A percentile compares a stretch with the other conserved stretches of the same genome.
phyloP scores from a whole-genome alignment of 2,329 filamentous ascomycete genomes.

The Ophiobolus disseminans region DNA sequence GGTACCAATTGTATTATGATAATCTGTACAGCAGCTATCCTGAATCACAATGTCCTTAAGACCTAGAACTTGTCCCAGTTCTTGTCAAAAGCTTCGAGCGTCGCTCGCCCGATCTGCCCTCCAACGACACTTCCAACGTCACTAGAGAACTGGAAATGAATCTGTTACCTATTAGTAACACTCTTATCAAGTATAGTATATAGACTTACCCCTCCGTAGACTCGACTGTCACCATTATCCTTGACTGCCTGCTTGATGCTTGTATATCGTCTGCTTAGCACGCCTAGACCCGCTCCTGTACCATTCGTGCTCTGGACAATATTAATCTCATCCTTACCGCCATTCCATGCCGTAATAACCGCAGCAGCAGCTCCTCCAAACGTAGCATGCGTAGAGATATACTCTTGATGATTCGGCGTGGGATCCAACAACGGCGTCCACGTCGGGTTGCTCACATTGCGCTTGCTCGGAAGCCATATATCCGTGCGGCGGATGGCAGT shows the following conservation, averaged over 20 bases:
- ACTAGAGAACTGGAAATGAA: conserved; percentile 36
- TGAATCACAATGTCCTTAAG: too few species aligned
- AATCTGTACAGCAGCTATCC: too few species aligned
- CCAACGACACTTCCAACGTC: conserved; percentile 29
- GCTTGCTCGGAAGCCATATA: conserved; percentile 28
- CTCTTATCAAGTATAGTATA: too few species aligned
- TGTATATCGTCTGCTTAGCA: conserved; percentile 29
- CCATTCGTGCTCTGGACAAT: conserved; percentile 34
- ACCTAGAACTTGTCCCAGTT: conserved; percentile 27
- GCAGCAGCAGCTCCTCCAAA: conserved; percentile 34
- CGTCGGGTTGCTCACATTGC: conserved; percentile 21
- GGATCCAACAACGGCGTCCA: conserved; percentile 35
- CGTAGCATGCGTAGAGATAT: conserved; percentile 34
- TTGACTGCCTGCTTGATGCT: conserved; percentile 32
- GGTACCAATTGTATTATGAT: too few species aligned
- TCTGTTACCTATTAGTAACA: conserved; percentile 5
- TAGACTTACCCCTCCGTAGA: conserved; percentile 30
- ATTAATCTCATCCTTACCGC: conserved; percentile 25
- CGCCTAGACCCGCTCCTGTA: conserved; percentile 27
- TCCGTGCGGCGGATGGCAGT: conserved; percentile 26
- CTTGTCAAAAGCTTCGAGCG: conserved; percentile 23
- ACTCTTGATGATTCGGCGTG: conserved; percentile 39
- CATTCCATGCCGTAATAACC: conserved; percentile 29
- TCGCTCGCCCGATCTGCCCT: conserved; percentile 16
- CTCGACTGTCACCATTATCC: conserved; percentile 36